These are phyloP conservation scores for Psilocybe subaeruginosa DNA, from an alignment of 768 basidiomycete species.

Conservation along the genomic window DNA sequence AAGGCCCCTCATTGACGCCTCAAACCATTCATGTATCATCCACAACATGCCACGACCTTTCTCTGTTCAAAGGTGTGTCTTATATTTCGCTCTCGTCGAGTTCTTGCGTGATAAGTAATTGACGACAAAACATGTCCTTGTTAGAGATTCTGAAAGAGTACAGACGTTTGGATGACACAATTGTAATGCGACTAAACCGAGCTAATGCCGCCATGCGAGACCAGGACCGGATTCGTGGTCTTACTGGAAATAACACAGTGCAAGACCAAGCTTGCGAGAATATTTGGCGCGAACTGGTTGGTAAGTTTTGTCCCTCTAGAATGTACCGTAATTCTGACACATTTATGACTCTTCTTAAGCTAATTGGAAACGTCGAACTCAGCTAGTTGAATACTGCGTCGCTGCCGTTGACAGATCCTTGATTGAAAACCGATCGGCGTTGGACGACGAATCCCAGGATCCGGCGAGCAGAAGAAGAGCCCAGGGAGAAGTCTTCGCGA, in stretches of 20 bases:
- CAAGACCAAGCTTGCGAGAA: conserved; percentile 78
- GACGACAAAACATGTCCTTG: neutral
- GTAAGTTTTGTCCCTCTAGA: conserved; percentile 43
- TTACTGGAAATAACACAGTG: conserved; percentile 48
- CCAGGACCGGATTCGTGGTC: conserved; percentile 54
- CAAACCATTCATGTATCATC: conserved; percentile 72
- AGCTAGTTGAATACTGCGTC: conserved; percentile 79
- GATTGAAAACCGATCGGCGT: conserved; percentile 51
- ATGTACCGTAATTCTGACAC: conserved; percentile 20
- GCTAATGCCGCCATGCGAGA: conserved; percentile 78
- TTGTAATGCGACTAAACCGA: conserved; percentile 81
- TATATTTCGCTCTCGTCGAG: neutral
- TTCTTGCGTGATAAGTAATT: neutral
- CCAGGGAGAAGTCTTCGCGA: conserved; percentile 61
- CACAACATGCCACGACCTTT: conserved; percentile 70
- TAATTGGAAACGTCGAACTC: conserved; percentile 74
- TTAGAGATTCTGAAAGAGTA: conserved; percentile 84
- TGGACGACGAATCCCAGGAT: conserved; percentile 47
- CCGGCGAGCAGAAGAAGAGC: conserved; percentile 49
- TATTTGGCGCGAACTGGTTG: conserved; percentile 79
- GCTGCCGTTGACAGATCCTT: conserved; percentile 67
- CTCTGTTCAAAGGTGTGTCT: conserved; percentile 71
- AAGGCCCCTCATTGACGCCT: conserved; percentile 60
- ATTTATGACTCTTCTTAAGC: conserved; percentile 29
- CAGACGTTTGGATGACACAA: conserved; percentile 76